Conservation (phyloP, 1,284 basidiomycete genomes). For the Ceratobasidium sp. region DNA sequence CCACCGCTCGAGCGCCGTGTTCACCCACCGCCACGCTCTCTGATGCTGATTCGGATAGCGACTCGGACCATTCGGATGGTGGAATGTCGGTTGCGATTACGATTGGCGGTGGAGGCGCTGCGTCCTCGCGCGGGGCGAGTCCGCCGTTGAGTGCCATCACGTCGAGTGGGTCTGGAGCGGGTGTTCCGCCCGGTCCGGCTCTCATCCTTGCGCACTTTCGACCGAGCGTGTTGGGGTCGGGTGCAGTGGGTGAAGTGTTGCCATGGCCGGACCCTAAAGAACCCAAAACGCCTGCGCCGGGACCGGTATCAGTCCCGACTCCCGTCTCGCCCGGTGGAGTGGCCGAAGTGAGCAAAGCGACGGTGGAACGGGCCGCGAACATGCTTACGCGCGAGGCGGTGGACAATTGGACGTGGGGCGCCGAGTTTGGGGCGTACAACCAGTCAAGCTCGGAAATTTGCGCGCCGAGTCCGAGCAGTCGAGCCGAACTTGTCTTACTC, state of each 20-base stretch:
- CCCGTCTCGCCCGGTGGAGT: conserved; percentile 46
- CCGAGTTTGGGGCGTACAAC: conserved; percentile 7
- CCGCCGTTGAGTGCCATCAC: conserved; percentile 35
- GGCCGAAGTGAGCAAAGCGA: conserved; percentile 32
- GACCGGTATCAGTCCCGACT: conserved; percentile 47
- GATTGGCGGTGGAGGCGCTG: background rate
- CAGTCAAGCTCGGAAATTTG: background rate
- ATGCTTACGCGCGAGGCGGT: conserved; percentile 37
- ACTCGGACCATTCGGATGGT: conserved; percentile 33
- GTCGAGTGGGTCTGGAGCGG: background rate
- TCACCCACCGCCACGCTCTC: conserved; percentile 39
- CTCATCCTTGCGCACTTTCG: conserved; percentile 34
- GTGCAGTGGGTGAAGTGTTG: conserved; percentile 31
- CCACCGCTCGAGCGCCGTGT: background rate
- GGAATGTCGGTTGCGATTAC: conserved; percentile 22
- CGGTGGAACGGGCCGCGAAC: conserved; percentile 26
- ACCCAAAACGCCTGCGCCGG: conserved; percentile 31
- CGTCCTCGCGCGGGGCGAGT: conserved; percentile 38
- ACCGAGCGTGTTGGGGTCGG: conserved; percentile 25
- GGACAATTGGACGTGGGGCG: conserved; percentile 41
- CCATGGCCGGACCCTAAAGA: conserved; percentile 22
- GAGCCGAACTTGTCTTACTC: conserved; percentile 31
- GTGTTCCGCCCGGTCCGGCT: conserved; percentile 31
- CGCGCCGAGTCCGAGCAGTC: conserved; percentile 22
- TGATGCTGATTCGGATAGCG: conserved; percentile 32